phyloP scores from a whole-genome alignment of 306 rosid species.

The Vicia villosa region DNA sequence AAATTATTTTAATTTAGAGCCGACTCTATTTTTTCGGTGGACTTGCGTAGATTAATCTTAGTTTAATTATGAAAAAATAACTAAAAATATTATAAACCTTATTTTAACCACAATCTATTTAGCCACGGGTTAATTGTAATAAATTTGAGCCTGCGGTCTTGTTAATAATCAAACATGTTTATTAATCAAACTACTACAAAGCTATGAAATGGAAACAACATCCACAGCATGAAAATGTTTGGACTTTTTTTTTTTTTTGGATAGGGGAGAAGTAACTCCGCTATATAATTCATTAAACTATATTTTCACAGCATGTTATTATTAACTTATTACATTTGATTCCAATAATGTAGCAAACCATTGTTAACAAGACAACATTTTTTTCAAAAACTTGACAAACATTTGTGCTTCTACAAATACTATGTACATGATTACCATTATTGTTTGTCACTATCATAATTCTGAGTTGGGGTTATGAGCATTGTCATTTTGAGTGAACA shows the following conservation, averaged over 20 bases:
- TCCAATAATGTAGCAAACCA: not conserved
- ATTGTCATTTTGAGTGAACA: slow-evolving; percentile 52
- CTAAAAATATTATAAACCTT: too few species aligned
- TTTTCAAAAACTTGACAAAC: not conserved
- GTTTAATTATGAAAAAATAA: too few species aligned
- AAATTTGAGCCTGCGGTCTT: too few species aligned
- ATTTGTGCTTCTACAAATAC: slow-evolving; percentile 9
- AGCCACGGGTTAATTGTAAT: too few species aligned
- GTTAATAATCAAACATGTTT: not conserved
- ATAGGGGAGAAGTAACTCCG: not conserved
- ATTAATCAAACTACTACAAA: not conserved
- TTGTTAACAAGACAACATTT: too few species aligned
- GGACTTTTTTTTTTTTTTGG: not conserved
- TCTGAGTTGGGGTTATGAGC: slow-evolving; percentile 46
- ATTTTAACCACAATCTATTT: too few species aligned
- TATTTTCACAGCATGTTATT: not conserved
- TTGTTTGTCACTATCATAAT: slow-evolving; percentile 21
- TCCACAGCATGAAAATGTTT: not conserved
- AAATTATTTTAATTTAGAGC: too few species aligned
- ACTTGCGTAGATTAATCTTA: too few species aligned
- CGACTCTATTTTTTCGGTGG: too few species aligned
- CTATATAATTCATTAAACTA: slow-evolving; percentile 5
- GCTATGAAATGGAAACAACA: not conserved
- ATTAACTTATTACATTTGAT: slow-evolving; percentile 17
- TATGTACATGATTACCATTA: slow-evolving; percentile 5